phyloP scores from a whole-genome alignment of 2,329 filamentous ascomycete genomes.

The Aureobasidium subglaciale region DNA sequence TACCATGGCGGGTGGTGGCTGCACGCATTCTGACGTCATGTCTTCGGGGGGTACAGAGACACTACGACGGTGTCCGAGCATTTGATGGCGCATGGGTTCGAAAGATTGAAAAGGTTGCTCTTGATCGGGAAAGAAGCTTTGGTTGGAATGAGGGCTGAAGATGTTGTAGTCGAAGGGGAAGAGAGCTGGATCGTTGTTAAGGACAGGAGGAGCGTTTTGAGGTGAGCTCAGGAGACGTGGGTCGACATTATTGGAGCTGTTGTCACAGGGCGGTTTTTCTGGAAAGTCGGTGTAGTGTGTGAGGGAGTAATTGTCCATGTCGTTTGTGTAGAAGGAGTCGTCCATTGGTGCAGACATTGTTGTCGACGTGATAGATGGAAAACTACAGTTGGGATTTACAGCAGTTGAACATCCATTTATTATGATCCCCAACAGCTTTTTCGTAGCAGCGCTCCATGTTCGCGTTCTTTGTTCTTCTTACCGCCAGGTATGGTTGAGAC shows the following conservation, averaged over 20 bases:
- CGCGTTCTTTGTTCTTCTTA: constrained; percentile 10
- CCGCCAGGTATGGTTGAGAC: neutral
- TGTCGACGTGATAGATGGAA: neutral
- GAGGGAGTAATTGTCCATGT: neutral
- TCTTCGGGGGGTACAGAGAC: constrained; percentile 14
- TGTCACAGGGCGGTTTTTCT: neutral
- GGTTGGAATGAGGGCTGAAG: neutral
- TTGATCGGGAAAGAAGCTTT: neutral
- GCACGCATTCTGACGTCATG: neutral
- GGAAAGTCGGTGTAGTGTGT: neutral
- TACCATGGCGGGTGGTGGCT: constrained; percentile 1
- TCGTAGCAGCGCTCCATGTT: no score
- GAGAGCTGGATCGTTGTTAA: neutral
- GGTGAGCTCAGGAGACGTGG: neutral
- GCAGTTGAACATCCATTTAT: neutral
- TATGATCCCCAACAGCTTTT: neutral
- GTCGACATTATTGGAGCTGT: neutral
- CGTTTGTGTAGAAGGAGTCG: neutral
- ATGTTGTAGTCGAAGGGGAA: neutral
- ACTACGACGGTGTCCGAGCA: constrained; percentile 12
- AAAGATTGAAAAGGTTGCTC: neutral
- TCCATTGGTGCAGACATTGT: constrained; percentile 4
- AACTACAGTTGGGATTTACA: neutral
- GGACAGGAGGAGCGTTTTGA: neutral
- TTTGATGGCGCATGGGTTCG: constrained; percentile 14